Base-by-base conservation (phyloP, 2,329 filamentous ascomycete species). In the Clarireedia hainanense region DNA sequence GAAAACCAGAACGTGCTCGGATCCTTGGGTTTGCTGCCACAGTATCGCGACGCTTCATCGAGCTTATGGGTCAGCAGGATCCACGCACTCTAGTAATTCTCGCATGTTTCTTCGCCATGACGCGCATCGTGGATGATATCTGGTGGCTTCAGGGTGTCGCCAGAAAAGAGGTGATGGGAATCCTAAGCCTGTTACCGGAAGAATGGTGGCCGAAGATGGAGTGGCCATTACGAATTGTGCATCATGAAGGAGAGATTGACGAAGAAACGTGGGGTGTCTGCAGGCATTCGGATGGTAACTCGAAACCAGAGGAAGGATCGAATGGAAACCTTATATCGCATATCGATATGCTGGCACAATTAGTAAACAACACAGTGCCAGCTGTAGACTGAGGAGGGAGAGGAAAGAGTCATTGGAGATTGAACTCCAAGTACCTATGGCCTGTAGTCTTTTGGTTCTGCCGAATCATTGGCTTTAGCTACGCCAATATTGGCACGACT, bases 131-230 rank as follows among this genome's bases (percentile, higher is more conserved):
- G 5, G 65, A 68, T 47, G 61, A 64, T 54, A 64, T 66, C 1
- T 89, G 86, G 86, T 89, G 86, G 85, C 72, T 88, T 27, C 76
- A 82, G 20, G 83, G 85, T 40, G 84, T 86, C 64, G 79, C 84
- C 6, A 77, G 79, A 15, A 78, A 81, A 55, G 81, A 89, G 63
- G 80, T 89, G 15, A 78, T 81, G 65, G 83, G 84, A 5, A 67
- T 69, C 12, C 58, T 61, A n/a, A 56, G 55, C 12, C 42, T 69
- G 6, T 27, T 70, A 4, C 65, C 66, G 12, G 34, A 47, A 36
- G 63, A 64, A 34, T 69, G 67, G 67, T 65, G 63, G 63, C 57
- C 58, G 5, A 66, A 63, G 53, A 67, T 70, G 63, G 63, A 67
- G 7, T 70, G 68, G 68, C 50, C 68, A 2, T 40, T 69, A 34